These are phyloP conservation scores for Phytophthora lateralis DNA, from an alignment of 352 stramenopile genomes.

Conservation along the genomic window DNA sequence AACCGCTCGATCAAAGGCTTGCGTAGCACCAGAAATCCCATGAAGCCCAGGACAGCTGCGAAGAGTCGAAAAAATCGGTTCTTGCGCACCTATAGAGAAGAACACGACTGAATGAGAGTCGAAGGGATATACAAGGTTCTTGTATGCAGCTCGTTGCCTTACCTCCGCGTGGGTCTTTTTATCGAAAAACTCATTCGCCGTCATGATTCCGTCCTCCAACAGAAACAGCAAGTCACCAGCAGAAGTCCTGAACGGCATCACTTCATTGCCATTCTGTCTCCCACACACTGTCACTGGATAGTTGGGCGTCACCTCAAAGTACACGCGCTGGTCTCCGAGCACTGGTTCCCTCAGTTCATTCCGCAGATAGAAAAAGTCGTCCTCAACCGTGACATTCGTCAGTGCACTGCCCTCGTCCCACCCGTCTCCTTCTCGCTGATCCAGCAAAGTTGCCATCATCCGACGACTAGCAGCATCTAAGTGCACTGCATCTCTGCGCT, in stretches of 20 bases:
- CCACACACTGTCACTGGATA: conserved; percentile 77
- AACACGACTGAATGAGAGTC: neutral
- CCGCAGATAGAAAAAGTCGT: conserved; percentile 62
- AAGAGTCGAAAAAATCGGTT: conserved; percentile 76
- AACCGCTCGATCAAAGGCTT: conserved; percentile 39
- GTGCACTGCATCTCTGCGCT: conserved; percentile 55
- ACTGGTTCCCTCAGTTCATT: conserved; percentile 22
- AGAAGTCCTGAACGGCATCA: conserved; percentile 51
- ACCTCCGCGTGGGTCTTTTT: conserved; percentile 54
- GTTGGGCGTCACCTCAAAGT: conserved; percentile 64
- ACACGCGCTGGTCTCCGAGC: conserved; percentile 68
- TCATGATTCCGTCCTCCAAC: conserved; percentile 66
- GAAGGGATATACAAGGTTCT: neutral
- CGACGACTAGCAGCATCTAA: conserved; percentile 49
- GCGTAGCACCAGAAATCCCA: conserved; percentile 68
- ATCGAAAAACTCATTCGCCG: conserved; percentile 51
- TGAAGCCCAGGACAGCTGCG: conserved; percentile 62
- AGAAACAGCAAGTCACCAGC: conserved; percentile 57
- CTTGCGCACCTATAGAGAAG: conserved; percentile 50
- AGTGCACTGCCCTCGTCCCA: conserved; percentile 52
- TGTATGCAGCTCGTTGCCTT: neutral
- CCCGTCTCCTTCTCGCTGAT: conserved; percentile 46
- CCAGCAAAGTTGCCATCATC: conserved; percentile 62
- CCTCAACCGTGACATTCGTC: conserved; percentile 55
- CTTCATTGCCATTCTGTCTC: conserved; percentile 23